Evolutionary conservation across 1,284 basidiomycete genomes (phyloP).

Genomic region (Malassezia psittaci): DNA sequence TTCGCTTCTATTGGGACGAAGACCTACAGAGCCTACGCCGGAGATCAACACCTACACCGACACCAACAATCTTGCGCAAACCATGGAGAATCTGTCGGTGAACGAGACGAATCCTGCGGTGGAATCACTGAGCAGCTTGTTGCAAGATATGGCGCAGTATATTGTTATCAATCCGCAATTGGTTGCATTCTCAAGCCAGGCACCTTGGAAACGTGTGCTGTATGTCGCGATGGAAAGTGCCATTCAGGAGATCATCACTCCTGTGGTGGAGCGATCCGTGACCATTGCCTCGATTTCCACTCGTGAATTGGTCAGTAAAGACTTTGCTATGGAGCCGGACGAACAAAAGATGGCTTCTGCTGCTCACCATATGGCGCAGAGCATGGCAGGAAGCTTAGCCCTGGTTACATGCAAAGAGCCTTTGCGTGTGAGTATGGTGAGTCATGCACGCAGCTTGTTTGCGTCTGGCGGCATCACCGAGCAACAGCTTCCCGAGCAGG

Average conservation of each 20-base stretch:
- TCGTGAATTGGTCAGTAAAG: constrained; percentile 86
- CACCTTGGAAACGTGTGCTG: constrained; percentile 79
- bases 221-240: constrained; percentile 85
- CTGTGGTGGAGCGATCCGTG: constrained; percentile 96
- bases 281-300: constrained; percentile 98
- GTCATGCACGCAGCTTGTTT: constrained; percentile 63
- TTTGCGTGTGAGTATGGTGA: constrained; percentile 80
- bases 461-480: constrained; percentile 55
- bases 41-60: constrained; percentile 5
- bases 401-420: constrained; percentile 98
- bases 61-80: constrained; percentile 20
- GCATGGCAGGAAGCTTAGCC: constrained; percentile 88
- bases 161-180: constrained; percentile 64
- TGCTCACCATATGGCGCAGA: constrained; percentile 91
- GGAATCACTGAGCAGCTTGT: constrained; percentile 58
- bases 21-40: constrained; percentile 45
- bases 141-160: constrained; percentile 62
- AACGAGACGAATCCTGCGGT: constrained; percentile 40
- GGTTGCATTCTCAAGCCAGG: constrained; percentile 62
- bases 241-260: constrained; percentile 92
- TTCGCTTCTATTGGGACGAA: constrained; percentile 61
- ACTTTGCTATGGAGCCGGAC: constrained; percentile 87
- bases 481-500: constrained; percentile 52
- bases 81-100: constrained; percentile 33
- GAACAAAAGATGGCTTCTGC: constrained; percentile 83